phyloP scores from a whole-genome alignment of 2,329 filamentous ascomycete species.

The Ceratocystis alfenasii region DNA sequence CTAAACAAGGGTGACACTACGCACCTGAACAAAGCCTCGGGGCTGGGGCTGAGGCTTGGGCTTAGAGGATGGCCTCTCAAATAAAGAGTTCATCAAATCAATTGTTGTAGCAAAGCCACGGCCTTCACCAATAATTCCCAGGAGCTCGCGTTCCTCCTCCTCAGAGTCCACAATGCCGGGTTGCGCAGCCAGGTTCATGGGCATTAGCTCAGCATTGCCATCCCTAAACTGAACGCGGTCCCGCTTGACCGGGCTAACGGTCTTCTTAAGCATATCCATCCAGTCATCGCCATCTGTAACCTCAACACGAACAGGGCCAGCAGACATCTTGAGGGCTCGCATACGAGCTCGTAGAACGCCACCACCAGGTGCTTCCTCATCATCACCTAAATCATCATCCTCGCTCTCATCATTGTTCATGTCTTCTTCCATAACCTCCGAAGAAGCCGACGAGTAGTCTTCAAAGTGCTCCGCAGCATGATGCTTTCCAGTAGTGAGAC shows the following conservation, averaged over 20 bases:
- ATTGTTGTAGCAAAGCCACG: constrained; percentile 76
- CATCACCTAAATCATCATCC: constrained; percentile 22
- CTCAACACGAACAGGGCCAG: constrained; percentile 46
- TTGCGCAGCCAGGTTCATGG: constrained; percentile 11
- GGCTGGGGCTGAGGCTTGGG: constrained; percentile 33
- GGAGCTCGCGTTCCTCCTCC: constrained; percentile 14
- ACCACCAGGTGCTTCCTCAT: constrained; percentile 37
- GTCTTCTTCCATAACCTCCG: constrained; percentile 18
- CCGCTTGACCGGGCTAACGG: constrained; percentile 86
- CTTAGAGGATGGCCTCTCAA: constrained; percentile 58
- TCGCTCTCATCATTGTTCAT: background rate
- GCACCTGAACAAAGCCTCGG: constrained; percentile 77
- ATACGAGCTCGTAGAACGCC: constrained; percentile 52
- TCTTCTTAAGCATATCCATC: constrained; percentile 86
- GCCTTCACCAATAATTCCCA: constrained; percentile 33
- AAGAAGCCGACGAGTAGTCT: constrained; percentile 20
- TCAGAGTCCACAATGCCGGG: constrained; percentile 23
- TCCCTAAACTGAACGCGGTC: constrained; percentile 60
- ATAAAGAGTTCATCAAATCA: constrained; percentile 91
- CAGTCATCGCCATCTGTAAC: constrained; percentile 68
- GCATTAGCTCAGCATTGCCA: constrained; percentile 37
- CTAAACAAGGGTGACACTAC: constrained; percentile 38
- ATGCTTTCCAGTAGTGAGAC: constrained; percentile 62
- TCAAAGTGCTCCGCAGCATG: constrained; percentile 59
- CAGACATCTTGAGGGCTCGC: constrained; percentile 50